Evolutionary conservation across 2,329 filamentous ascomycete species (phyloP), one percentile per base, ranked within the genome.

Genomic region (Phialophora tarda): DNA sequence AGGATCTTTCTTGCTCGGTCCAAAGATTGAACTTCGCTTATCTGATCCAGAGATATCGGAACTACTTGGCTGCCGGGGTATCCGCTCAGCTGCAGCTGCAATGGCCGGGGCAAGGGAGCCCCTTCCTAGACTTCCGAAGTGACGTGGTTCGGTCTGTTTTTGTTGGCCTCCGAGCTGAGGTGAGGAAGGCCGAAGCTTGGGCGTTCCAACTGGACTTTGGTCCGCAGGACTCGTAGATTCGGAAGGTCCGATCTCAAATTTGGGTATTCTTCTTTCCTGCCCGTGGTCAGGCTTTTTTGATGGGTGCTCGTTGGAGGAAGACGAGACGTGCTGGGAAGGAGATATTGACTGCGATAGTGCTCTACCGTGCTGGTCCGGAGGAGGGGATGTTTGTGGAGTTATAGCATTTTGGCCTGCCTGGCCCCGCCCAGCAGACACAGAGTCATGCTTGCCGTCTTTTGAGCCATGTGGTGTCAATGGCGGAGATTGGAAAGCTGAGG

Each of bases 401-500:
- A 86, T 84, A 23, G 76, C 74, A 11, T 75, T 68, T 26, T 48
- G 73, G 72, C 59, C 71, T 70, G 58, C 72, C 71, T 63, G 77
- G 73, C 66, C 76, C 78, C 65, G 75, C 73, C 76, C 74, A 65
- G 75, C 70, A 44, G 75, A 75, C 21, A 60, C 53, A 55, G 75
- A 75, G 61, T 71, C 74, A 64, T 73, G 70, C 71, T 76, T 77
- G 60, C 74, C 82, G 75, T 88, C 87, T 70, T 83, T 82, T 51
- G 92, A 94, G 59, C 89, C 93, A 62, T 92, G 89, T 21, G 94
- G 94, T 12, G 93, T 97, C 60, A 98, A 84, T 50, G 93, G 93
- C 71, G 94, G 94, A 11, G 93, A 96, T 72, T 94, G 91, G 80
- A 96, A 86, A 64, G 90, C 86, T 66, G 89, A 87, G 53, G 86